Evolutionary conservation across 2,329 filamentous ascomycete genomes (phyloP), one percentile per base, ranked within the genome.

Genomic region (Knufia fluminis): DNA sequence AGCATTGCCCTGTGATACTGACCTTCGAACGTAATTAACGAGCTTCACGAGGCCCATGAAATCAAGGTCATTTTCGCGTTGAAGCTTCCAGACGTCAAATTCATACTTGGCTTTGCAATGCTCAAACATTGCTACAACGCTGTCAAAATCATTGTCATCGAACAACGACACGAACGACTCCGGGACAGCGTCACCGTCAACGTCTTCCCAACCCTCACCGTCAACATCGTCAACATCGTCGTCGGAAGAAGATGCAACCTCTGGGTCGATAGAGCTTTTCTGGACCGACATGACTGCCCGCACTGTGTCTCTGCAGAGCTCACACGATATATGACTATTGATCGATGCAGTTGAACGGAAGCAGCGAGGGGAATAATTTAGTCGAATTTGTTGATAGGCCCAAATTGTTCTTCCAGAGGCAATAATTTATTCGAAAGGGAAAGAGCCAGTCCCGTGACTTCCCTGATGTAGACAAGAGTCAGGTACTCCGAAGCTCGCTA

Each of bases 21-120:
- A 64, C 10, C 70, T 66, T 16, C 73, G 71, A 44, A 77, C 62
- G 59, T 80, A 88, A 63, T 90, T 90, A 63, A 89, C 79, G 28
- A 90, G 71, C 66, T 82, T 88, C 59, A 90, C 79, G 52, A 75
- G 78, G 23, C 80, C 84, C 52, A 87, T 75, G 58, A 89, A 88
- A 60, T 90, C 85, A 39, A 89, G 72, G 19, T 70, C 69, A 51
- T 71, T 61, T 31, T 69, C 61, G 54, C 78, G 76, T 50, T 80
- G 72, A 28, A 79, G 69, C 47, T 72, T 75, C 47, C 80, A 62
- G 52, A 90, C 78, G 64, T 89, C 83, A 59, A 90, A 85, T 23
- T 68, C 66, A 60, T 82, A 72, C 57, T 78, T 78, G 44, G 81
- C 73, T 60, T 78, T 83, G 74, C 80, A 85, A 62, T 87, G 73